Evolutionary conservation across 805 yeast genomes (phyloP).

Genomic region (Spathaspora girioi): DNA sequence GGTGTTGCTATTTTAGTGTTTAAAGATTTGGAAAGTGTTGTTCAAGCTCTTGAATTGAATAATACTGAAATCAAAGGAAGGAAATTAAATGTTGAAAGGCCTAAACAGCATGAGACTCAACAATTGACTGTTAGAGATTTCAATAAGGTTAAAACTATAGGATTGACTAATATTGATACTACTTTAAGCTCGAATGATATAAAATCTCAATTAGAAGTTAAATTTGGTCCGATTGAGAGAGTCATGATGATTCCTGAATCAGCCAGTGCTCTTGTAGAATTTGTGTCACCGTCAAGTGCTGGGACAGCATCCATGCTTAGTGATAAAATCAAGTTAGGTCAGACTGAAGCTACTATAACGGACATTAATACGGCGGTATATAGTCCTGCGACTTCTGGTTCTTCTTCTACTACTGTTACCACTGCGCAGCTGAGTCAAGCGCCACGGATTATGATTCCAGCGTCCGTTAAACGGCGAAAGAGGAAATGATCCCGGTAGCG

Average conservation of each 20-base stretch:
- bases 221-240: constrained; percentile 34
- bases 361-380: not conserved
- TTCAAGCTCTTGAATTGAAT: constrained; percentile 41
- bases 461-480: constrained; percentile 5
- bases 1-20: constrained; percentile 70
- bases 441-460: constrained; percentile 3
- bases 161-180: constrained; percentile 23
- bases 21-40: constrained; percentile 40
- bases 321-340: constrained; percentile 11
- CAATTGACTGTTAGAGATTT: constrained; percentile 11
- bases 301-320: constrained; percentile 48
- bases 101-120: constrained; percentile 12
- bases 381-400: not conserved
- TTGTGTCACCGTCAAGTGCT: constrained; percentile 38
- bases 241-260: constrained; percentile 45
- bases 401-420: not conserved
- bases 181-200: constrained; percentile 36
- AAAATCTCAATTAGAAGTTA: constrained; percentile 18
- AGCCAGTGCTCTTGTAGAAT: constrained; percentile 49
- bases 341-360: not conserved
- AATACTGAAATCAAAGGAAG: constrained; percentile 43
- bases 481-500: not conserved
- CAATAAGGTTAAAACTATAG: constrained; percentile 16
- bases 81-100: not conserved
- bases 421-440: not conserved